phyloP scores from a whole-genome alignment of 345 rosid species.

The Corchorus capsularis region DNA sequence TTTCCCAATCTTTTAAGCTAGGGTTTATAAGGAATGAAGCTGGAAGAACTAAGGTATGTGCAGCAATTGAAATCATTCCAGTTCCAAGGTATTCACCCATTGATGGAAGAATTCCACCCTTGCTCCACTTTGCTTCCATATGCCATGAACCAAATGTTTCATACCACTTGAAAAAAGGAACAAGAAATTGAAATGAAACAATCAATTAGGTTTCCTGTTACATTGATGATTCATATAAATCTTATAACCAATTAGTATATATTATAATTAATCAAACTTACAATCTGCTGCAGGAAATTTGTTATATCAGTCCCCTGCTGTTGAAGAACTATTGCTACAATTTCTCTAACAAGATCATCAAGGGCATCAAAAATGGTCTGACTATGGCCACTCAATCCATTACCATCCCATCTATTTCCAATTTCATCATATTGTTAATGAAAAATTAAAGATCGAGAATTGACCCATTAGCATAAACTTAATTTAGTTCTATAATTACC shows the following conservation, averaged over 20 bases:
- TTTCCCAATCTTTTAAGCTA: slow-evolving; percentile 21
- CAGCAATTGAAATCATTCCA: slow-evolving; percentile 50
- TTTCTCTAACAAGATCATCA: slow-evolving; percentile 41
- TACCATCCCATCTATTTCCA: slow-evolving; percentile 52
- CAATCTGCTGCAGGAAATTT: slow-evolving; percentile 37
- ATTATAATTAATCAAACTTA: slow-evolving; percentile 21
- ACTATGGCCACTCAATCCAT: slow-evolving; percentile 45
- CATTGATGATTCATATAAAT: too few relatives aligned
- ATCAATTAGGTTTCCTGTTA: background rate
- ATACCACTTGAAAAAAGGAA: slow-evolving; percentile 45
- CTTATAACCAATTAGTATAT: background rate
- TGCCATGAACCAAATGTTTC: slow-evolving; percentile 72
- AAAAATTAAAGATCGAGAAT: background rate
- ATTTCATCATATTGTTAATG: background rate
- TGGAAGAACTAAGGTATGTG: slow-evolving; percentile 51
- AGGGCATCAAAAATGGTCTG: slow-evolving; percentile 55
- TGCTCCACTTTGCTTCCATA: slow-evolving; percentile 59
- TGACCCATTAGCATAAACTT: background rate
- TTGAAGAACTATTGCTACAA: slow-evolving; percentile 29
- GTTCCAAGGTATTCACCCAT: slow-evolving; percentile 49
- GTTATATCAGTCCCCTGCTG: slow-evolving; percentile 42
- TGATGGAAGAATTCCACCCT: slow-evolving; percentile 33
- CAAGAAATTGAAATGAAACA: slow-evolving; percentile 7
- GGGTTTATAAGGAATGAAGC: slow-evolving; percentile 40
- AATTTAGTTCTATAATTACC: slow-evolving; percentile 27